These are phyloP conservation scores for Oropetium thomaeum DNA, from an alignment of 176 grass and related monocot genomes.

Conservation along the genomic window DNA sequence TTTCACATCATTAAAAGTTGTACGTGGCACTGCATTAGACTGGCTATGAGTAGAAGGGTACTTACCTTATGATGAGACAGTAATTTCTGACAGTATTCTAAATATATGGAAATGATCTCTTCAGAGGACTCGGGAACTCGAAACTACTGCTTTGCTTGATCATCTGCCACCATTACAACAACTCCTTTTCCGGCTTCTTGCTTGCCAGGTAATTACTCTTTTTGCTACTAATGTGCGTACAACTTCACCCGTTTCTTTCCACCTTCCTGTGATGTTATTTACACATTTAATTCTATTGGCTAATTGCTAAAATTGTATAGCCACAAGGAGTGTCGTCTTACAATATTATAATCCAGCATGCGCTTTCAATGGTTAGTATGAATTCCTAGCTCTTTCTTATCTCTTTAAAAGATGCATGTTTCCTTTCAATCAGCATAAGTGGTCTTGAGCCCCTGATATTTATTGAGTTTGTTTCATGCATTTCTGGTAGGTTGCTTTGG, in stretches of 20 bases:
- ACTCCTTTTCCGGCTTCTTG: conserved; percentile 79
- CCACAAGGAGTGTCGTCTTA: conserved; percentile 85
- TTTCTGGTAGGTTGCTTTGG: conserved; percentile 74
- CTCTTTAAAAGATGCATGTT: conserved; percentile 6
- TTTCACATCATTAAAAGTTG: too few relatives aligned
- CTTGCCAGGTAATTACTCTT: conserved; percentile 72
- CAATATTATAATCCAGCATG: conserved; percentile 93
- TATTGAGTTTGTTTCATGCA: conserved; percentile 36
- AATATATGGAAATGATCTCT: conserved; percentile 31
- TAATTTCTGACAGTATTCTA: background rate
- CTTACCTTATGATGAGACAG: background rate
- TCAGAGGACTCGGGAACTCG: conserved; percentile 87
- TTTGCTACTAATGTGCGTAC: background rate
- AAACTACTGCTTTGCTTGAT: conserved; percentile 77
- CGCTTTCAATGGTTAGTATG: conserved; percentile 80
- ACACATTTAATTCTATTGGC: conserved; percentile 19
- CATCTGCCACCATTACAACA: conserved; percentile 91
- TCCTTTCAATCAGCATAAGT: conserved; percentile 21
- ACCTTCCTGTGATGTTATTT: conserved; percentile 13
- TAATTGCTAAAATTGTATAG: conserved; percentile 48
- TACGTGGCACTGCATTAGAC: too few relatives aligned
- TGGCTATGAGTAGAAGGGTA: too few relatives aligned
- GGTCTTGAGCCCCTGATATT: conserved; percentile 15
- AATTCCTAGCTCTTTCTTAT: background rate
- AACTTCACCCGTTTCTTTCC: conserved; percentile 6